phyloP scores from a whole-genome alignment of 768 basidiomycete species.

The Goffeauzyma gilvescens region DNA sequence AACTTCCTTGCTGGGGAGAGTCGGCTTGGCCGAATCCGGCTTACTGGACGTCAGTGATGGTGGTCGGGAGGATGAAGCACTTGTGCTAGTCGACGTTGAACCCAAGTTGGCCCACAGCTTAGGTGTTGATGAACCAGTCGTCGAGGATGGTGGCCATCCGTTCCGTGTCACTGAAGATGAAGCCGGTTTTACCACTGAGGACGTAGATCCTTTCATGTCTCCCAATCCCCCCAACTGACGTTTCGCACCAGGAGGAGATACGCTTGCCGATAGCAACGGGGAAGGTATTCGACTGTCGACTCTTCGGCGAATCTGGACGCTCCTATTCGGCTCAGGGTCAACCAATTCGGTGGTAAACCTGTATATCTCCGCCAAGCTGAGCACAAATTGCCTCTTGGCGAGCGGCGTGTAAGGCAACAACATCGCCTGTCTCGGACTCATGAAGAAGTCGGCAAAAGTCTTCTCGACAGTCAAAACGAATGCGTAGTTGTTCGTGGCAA shows the following conservation, averaged over 20 bases:
- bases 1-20: background rate
- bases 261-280: slow-evolving; percentile 46
- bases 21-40: background rate
- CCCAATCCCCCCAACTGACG: slow-evolving; percentile 10
- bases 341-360: slow-evolving; percentile 69
- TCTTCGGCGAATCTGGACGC: slow-evolving; percentile 62
- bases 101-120: background rate
- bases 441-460: slow-evolving; percentile 52
- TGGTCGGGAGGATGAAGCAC: background rate
- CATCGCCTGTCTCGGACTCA: slow-evolving; percentile 20
- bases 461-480: slow-evolving; percentile 61
- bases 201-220: slow-evolving; percentile 5
- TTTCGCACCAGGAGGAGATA: slow-evolving; percentile 15
- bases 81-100: background rate
- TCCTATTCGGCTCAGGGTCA: slow-evolving; percentile 73
- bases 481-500: slow-evolving; percentile 44
- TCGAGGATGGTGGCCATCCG: background rate
- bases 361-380: slow-evolving; percentile 48
- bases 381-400: slow-evolving; percentile 65
- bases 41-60: background rate
- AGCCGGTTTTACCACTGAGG: too few species aligned
- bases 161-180: too few species aligned
- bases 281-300: slow-evolving; percentile 62
- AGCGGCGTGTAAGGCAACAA: slow-evolving; percentile 40
- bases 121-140: background rate